Evolutionary conservation across 2,329 filamentous ascomycete species (phyloP).

Genomic region (Ascochyta lentis): DNA sequence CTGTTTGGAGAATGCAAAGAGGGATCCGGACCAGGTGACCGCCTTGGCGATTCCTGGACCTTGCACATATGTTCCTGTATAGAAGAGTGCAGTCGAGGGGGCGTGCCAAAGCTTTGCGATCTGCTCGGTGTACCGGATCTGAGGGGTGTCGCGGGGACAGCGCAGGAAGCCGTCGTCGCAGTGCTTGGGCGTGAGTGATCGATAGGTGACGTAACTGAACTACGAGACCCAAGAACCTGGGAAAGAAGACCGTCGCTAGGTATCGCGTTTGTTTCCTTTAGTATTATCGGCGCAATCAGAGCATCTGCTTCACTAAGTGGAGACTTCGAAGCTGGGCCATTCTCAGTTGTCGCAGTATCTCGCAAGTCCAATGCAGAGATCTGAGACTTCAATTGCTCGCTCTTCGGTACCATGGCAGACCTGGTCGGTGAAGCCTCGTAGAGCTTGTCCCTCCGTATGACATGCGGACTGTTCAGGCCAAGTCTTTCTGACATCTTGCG

Average conservation of each 20-base stretch:
- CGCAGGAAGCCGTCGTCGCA: not conserved
- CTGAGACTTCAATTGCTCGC: not conserved
- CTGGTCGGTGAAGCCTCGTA: not conserved
- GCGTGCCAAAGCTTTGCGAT: conserved; percentile 9
- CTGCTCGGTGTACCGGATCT: not conserved
- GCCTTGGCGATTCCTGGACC: conserved; percentile 11
- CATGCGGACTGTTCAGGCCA: conserved; percentile 8
- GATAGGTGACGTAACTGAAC: not conserved
- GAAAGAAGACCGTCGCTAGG: not conserved
- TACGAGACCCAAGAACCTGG: not conserved
- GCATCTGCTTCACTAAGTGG: not conserved
- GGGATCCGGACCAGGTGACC: conserved; percentile 13
- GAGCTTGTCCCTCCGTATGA: not conserved
- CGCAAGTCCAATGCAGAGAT: not conserved
- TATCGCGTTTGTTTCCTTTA: no score
- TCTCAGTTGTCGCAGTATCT: not conserved
- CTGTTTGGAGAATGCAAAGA: not conserved
- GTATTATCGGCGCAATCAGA: not conserved
- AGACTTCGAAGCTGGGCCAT: not conserved
- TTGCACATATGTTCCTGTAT: conserved; percentile 20
- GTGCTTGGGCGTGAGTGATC: not conserved
- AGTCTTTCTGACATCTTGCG: conserved; percentile 24
- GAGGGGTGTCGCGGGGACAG: not conserved
- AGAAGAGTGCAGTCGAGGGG: conserved; percentile 7
- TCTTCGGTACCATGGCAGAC: not conserved